Conservation (phyloP, 2,329 filamentous ascomycete species). For the Aspergillus clavatus region DNA sequence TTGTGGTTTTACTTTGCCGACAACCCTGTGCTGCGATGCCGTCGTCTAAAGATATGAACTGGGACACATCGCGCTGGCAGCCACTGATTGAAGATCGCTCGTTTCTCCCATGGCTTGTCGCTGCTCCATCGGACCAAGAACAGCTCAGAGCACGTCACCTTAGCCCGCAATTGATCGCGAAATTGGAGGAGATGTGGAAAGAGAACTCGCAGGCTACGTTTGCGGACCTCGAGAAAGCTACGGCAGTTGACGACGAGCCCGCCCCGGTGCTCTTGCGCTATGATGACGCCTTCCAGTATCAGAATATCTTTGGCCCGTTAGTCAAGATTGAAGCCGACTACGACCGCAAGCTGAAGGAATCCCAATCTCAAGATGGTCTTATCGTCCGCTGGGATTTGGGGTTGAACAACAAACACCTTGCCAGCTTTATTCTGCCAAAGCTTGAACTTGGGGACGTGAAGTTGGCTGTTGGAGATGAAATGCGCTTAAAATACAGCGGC, state of each 20-base stretch:
- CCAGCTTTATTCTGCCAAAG: conserved; percentile 92
- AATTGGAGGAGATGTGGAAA: conserved; percentile 98
- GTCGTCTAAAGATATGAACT: conserved; percentile 99
- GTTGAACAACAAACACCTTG: conserved; percentile 94
- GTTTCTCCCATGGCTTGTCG: conserved; percentile 90
- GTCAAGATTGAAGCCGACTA: conserved; percentile 99
- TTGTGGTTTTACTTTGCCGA: conserved; percentile 92
- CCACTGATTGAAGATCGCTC: conserved; percentile 95
- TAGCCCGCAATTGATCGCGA: conserved; percentile 89
- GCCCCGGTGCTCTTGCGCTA: conserved; percentile 88
- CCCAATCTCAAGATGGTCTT: conserved; percentile 93
- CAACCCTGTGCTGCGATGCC: conserved; percentile 93
- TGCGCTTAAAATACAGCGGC: conserved; percentile 94
- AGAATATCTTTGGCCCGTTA: conserved; percentile 95
- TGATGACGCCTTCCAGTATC: conserved; percentile 96
- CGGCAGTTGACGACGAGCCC: conserved; percentile 90
- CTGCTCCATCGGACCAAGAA: conserved; percentile 83
- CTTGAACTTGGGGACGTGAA: conserved; percentile 97
- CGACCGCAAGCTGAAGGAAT: conserved; percentile 97
- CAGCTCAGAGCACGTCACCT: conserved; percentile 92
- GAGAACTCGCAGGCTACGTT: conserved; percentile 85
- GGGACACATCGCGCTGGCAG: conserved; percentile 97
- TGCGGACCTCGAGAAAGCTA: conserved; percentile 83
- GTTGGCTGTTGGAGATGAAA: conserved; percentile 94
- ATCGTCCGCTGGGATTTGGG: conserved; percentile 92